A percentile compares a stretch with the other conserved stretches of the same genome.
These are phyloP conservation scores for Gastrodia elata DNA, from an alignment of 106 monocot genomes.

Conservation along the genomic window DNA sequence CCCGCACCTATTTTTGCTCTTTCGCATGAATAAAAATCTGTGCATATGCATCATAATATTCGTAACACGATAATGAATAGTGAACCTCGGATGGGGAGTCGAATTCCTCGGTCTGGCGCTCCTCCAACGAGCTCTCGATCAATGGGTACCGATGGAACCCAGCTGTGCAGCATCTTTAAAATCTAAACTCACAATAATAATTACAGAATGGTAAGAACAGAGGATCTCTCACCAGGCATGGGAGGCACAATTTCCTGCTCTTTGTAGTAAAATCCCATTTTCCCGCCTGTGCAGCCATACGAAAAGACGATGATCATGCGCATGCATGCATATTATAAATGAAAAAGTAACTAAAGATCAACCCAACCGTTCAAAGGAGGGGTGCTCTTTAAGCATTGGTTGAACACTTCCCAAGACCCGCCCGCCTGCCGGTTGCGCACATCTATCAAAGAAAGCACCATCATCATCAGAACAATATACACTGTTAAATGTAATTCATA, in stretches of 20 bases:
- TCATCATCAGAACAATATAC: no score
- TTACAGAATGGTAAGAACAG: no score
- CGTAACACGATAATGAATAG: background rate
- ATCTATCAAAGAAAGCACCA: constrained; percentile 30
- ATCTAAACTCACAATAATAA: background rate
- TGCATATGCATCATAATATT: background rate
- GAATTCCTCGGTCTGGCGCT: constrained; percentile 26
- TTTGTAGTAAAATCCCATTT: constrained; percentile 90
- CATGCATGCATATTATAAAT: background rate
- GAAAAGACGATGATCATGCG: background rate
- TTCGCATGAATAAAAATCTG: background rate
- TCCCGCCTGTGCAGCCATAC: constrained; percentile 44
- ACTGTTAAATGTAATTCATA: no score
- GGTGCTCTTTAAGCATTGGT: constrained; percentile 37
- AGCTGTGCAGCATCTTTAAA: constrained; percentile 25
- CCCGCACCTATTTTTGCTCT: constrained; percentile 44
- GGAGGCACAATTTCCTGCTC: constrained; percentile 94
- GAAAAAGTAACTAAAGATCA: background rate
- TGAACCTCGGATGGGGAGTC: constrained; percentile 49
- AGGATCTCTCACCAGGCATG: constrained; percentile 75
- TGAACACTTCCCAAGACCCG: constrained; percentile 66
- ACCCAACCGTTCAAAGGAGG: constrained; percentile 49
- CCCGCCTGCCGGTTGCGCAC: constrained; percentile 51
- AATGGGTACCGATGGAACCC: constrained; percentile 66
- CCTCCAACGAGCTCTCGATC: constrained; percentile 43